A percentile compares a stretch with the other conserved stretches of the same genome.
These are phyloP conservation scores for Boletus rex-veris DNA, from an alignment of 768 basidiomycete genomes.

Conservation along the genomic window DNA sequence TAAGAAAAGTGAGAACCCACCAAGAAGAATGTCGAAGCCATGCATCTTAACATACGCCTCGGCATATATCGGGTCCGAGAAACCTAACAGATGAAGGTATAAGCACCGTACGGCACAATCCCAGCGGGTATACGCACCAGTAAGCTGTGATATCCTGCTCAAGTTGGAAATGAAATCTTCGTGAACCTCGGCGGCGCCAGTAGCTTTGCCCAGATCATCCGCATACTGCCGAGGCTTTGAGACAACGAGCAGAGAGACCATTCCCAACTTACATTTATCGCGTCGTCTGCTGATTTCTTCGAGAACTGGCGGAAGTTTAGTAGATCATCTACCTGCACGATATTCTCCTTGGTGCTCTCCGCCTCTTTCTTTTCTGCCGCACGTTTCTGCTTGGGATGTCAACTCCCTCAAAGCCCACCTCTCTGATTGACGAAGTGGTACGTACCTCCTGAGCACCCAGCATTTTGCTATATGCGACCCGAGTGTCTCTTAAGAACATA, in stretches of 20 bases:
- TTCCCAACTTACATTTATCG: conserved; percentile 54
- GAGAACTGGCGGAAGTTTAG: conserved; percentile 92
- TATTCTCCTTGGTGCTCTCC: conserved; percentile 59
- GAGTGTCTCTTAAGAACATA: conserved; percentile 82
- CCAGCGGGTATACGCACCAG: conserved; percentile 48
- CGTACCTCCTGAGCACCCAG: conserved; percentile 87
- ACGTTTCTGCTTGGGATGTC: conserved; percentile 56
- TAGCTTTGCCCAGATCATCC: conserved; percentile 84
- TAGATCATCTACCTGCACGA: conserved; percentile 92
- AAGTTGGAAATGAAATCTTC: conserved; percentile 96
- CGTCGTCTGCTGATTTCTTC: conserved; percentile 83
- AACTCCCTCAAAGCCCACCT: background rate
- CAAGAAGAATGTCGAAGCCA: conserved; percentile 93
- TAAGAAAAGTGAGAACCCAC: conserved; percentile 36
- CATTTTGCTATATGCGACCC: conserved; percentile 92
- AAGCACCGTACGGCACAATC: background rate
- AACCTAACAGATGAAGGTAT: conserved; percentile 47
- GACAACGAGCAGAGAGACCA: background rate
- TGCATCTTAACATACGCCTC: conserved; percentile 98
- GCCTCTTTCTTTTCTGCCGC: conserved; percentile 87
- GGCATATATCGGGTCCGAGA: conserved; percentile 97
- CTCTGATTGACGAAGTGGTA: background rate
- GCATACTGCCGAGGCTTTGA: conserved; percentile 58
- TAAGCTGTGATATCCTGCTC: conserved; percentile 89
- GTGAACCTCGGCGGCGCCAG: conserved; percentile 74